phyloP scores from a whole-genome alignment of 2,329 filamentous ascomycete genomes.

The Trichoderma brevicompactum region DNA sequence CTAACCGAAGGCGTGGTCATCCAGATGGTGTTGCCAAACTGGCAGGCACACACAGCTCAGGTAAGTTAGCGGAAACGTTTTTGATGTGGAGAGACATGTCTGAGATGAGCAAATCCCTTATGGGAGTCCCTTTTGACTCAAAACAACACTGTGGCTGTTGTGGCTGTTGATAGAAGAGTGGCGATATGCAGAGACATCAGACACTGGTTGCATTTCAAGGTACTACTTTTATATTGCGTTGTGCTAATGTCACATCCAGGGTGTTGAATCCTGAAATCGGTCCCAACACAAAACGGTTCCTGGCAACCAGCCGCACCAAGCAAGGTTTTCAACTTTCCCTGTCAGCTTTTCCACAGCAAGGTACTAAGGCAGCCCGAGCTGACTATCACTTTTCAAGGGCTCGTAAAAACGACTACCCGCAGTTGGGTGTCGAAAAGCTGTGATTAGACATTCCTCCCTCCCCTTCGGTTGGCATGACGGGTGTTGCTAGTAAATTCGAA shows the following conservation, averaged over 20 bases:
- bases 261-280: background rate
- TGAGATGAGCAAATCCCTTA: too few species aligned
- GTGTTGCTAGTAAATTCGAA: too few species aligned
- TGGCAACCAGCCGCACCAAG: slow-evolving; percentile 13
- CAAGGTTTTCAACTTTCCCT: slow-evolving; percentile 16
- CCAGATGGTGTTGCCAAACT: too few species aligned
- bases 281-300: slow-evolving; percentile 10
- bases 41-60: too few species aligned
- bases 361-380: slow-evolving; percentile 11
- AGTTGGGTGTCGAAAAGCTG: too few species aligned
- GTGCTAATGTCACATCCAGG: slow-evolving; percentile 12
- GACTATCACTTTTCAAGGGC: too few species aligned
- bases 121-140: slow-evolving; percentile 6
- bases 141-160: background rate
- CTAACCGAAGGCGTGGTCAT: too few species aligned
- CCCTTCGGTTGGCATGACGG: background rate
- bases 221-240: background rate
- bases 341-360: slow-evolving; percentile 16
- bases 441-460: background rate
- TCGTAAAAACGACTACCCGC: too few species aligned
- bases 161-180: background rate
- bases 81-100: too few species aligned
- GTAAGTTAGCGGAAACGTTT: too few species aligned
- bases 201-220: background rate
- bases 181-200: background rate